Evolutionary conservation across 768 basidiomycete genomes (phyloP), one percentile per base, ranked within the genome.

Genomic region (Boletus rubropictus): DNA sequence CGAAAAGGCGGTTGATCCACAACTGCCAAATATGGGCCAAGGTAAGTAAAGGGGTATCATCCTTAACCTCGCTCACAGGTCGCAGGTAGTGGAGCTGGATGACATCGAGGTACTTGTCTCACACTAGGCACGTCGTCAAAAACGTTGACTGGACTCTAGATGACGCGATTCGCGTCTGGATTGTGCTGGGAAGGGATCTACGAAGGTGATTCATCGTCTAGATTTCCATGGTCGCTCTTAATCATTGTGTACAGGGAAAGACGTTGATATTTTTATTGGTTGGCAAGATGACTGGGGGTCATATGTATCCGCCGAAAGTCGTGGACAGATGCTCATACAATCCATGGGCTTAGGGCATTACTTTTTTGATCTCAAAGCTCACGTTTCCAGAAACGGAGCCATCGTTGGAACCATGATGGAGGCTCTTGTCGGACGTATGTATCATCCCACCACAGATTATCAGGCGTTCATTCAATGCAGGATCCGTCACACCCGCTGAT

Each of bases 331-430:
- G 43, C 56, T 67, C 32, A 44, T 67, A 37, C 56, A 65, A 28
- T 68, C 63, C 6, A 49, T 40, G 46, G 47, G 58, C 28, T 31
- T 68, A 11, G 57, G 60, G 11, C 54, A 41, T 28, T 68, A 66
- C 41, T 64, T 64, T 37, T 66, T 58, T 21, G 56, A 58, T 34
- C 36, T 68, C 28, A 10, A 60, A 27, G 66, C 65, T 15, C 66
- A 65, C 28, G 48, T 66, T 17, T 55, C 59, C 37, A 54, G 57
- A 40, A 63, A 60, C n/a, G 67, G 65, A 7, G 42, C 32, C 17
- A 41, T 66, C 21, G 39, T 69, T 25, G 65, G 65, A 7, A 36
- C 67, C 29, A 69, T 66, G 66, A 56, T 44, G 39, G 65, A 68
- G 35, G 39, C 59, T 17, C 37, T 48, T 14, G 37, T 66, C 22